Evolutionary conservation across 306 rosid species (phyloP), one percentile per base, ranked within the genome.

Genomic region (Dryas drummondii): DNA sequence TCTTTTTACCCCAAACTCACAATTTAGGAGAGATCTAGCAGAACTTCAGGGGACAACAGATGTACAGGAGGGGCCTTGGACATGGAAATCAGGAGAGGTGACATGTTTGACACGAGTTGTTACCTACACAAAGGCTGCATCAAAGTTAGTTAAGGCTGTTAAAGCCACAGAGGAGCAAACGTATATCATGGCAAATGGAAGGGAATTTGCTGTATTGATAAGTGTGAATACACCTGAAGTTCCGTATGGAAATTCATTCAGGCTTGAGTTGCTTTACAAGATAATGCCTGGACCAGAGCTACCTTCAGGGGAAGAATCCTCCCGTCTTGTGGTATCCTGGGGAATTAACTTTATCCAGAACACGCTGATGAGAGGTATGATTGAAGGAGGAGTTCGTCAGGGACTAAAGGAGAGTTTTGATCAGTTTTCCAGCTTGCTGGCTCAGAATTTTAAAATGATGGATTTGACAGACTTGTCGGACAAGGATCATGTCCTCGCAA

Each of bases 361-460:
- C 79, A 94, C 97, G 53, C 82, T 94, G 88, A 85, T 94, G 93
- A 91, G 78, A 82, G 85, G 91, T 46, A 70, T 94, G 85, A 94
- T 94, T 52, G 98, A 91, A 76, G 73, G 86, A 17, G 90, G 98
- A 9, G 90, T 74, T 68, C 76, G 83, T 9, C 93, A 91, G 75
- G 98, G 97, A 9, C 74, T 91, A 78, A 84, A 86, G 84, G 97
- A 94, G 68, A 85, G 91, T 77, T 94, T 84, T 56, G 80, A 79
- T 47, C 89, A 87, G 73, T 88, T 90, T 32, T 56, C 87, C 4
- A 58, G 68, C 66, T 68, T 84, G 70, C 84, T 94, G 37, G 84
- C 89, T 44, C 85, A 49, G 79, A 84, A 79, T 70, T 78, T 84
- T 65, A 87, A 82, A 86, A 66, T 53, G n/a, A 63, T 85, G 44